Conservation (phyloP, 331 rosid species). For the Acacia concinna region DNA sequence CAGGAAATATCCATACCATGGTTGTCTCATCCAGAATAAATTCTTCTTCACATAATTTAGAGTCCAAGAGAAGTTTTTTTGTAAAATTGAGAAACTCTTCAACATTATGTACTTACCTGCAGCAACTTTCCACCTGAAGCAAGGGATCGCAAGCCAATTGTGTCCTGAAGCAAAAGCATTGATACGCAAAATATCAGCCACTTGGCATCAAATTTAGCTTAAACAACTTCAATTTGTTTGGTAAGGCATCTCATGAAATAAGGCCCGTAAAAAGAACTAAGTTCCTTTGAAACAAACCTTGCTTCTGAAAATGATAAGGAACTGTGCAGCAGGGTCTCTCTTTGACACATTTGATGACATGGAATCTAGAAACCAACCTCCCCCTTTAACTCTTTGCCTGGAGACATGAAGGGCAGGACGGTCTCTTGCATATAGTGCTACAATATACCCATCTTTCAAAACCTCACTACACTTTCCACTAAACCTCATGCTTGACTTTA, state of each 20-base stretch:
- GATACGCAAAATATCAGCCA: constrained; percentile 37
- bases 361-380: constrained; percentile 93
- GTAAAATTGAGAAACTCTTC: constrained; percentile 15
- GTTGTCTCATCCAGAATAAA: constrained; percentile 21
- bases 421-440: constrained; percentile 84
- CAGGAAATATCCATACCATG: not conserved
- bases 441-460: constrained; percentile 86
- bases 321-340: constrained; percentile 98
- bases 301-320: constrained; percentile 79
- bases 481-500: constrained; percentile 55
- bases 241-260: not conserved
- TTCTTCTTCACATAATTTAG: not conserved
- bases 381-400: constrained; percentile 94
- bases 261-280: constrained; percentile 16
- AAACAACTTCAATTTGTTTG: constrained; percentile 22
- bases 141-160: constrained; percentile 94
- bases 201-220: constrained; percentile 23
- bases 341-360: constrained; percentile 79
- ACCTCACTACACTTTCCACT: constrained; percentile 75
- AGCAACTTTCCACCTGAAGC: constrained; percentile 95
- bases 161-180: constrained; percentile 58
- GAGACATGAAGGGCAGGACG: constrained; percentile 74
- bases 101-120: constrained; percentile 61
- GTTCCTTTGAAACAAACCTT: constrained; percentile 59
- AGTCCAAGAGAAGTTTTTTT: not conserved